phyloP scores from a whole-genome alignment of 768 basidiomycete genomes.

The Paxillus rubicundulus region DNA sequence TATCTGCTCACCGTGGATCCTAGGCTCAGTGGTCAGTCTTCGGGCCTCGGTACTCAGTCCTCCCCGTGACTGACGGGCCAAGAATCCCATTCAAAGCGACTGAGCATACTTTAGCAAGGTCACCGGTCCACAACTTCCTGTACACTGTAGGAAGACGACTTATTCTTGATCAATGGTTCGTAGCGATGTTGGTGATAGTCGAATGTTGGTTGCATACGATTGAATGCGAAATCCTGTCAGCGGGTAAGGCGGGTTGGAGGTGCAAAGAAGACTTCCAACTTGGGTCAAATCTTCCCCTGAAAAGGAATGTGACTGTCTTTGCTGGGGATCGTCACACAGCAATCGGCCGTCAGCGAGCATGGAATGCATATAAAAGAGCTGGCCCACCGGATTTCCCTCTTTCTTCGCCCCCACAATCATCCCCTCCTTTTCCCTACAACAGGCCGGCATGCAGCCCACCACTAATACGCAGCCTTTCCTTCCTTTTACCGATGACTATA shows the following conservation, averaged over 20 bases:
- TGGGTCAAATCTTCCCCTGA: conserved; percentile 30
- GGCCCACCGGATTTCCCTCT: conserved; percentile 32
- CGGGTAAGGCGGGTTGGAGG: conserved; percentile 20
- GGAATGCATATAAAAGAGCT: conserved; percentile 35
- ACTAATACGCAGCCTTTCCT: conserved; percentile 25
- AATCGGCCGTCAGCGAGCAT: conserved; percentile 17
- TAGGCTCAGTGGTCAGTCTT: conserved; percentile 3
- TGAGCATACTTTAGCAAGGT: not conserved
- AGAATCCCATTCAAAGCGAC: conserved; percentile 14
- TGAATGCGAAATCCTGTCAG: conserved; percentile 27
- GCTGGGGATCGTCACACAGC: conserved; percentile 32
- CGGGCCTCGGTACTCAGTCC: not conserved
- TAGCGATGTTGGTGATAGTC: conserved; percentile 23
- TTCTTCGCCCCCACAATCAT: conserved; percentile 42
- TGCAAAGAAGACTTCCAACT: conserved; percentile 31
- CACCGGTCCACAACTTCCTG: not conserved
- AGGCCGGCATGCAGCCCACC: conserved; percentile 27
- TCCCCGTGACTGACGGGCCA: conserved; percentile 22
- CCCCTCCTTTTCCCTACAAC: conserved; percentile 22
- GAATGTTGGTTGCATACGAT: conserved; percentile 15
- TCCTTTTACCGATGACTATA: conserved; percentile 39
- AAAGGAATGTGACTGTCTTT: conserved; percentile 31
- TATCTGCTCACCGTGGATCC: conserved; percentile 25
- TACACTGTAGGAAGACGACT: not conserved
- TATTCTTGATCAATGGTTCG: not conserved